Evolutionary conservation across 441 rosid species (phyloP).

Genomic region (Eruca vesicaria): DNA sequence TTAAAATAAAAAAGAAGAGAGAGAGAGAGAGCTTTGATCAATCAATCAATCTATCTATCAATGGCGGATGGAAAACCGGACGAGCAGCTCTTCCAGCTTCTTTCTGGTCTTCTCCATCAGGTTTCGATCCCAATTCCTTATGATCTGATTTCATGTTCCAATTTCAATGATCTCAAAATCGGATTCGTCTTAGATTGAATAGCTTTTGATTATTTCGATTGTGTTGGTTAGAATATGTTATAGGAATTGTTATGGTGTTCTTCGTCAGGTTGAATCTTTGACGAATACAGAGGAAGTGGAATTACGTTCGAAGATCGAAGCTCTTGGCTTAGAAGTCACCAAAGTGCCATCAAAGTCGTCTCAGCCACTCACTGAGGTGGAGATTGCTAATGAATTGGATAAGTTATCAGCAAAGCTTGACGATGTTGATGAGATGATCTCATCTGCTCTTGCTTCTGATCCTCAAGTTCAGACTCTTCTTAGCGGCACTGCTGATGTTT

Average conservation of each 20-base stretch:
- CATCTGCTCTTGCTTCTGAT: constrained; percentile 67
- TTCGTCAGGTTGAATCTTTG: constrained; percentile 65
- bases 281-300: constrained; percentile 82
- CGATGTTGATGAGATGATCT: constrained; percentile 82
- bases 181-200: background rate
- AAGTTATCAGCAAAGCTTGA: constrained; percentile 77
- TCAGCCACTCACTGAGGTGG: constrained; percentile 60
- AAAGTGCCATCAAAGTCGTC: constrained; percentile 68
- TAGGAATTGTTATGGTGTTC: background rate
- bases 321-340: constrained; percentile 76
- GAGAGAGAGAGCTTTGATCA: background rate
- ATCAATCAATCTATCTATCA: background rate
- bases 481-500: constrained; percentile 78
- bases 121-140: constrained; percentile 24
- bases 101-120: constrained; percentile 68
- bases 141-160: constrained; percentile 3
- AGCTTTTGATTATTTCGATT: background rate
- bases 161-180: background rate
- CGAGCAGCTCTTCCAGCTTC: constrained; percentile 68
- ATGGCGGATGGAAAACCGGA: constrained; percentile 52
- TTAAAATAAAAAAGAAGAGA: background rate
- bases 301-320: constrained; percentile 80
- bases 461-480: constrained; percentile 75
- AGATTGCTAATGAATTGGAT: constrained; percentile 79
- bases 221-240: background rate